phyloP scores from a whole-genome alignment of 225 moss, liverwort and hornwort genomes.

The Marchantia polymorpha region DNA sequence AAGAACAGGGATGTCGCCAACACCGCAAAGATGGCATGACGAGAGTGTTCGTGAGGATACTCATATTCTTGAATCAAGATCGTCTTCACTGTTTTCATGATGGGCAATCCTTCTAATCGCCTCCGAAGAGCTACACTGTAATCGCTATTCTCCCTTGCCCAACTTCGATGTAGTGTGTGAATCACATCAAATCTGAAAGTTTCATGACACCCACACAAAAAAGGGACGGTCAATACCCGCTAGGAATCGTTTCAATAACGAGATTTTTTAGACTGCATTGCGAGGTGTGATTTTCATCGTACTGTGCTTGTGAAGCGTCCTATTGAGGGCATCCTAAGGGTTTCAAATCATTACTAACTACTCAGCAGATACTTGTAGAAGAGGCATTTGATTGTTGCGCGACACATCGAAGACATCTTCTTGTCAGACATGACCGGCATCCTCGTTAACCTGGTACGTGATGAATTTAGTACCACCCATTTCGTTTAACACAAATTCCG shows the following conservation, averaged over 20 bases:
- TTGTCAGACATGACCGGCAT: too few species aligned
- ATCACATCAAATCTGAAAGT: background rate
- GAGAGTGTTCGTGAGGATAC: conserved; percentile 97
- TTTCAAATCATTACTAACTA: background rate
- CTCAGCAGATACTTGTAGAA: too few species aligned
- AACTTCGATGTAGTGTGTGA: background rate
- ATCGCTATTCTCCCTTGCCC: background rate
- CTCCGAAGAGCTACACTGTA: background rate
- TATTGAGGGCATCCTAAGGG: too few species aligned
- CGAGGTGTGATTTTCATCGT: too few species aligned
- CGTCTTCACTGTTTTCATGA: conserved; percentile 61
- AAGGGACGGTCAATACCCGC: background rate
- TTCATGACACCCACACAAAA: background rate
- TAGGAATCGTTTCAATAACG: too few species aligned
- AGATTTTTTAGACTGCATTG: too few species aligned
- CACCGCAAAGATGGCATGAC: conserved; percentile 94
- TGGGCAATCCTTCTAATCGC: background rate
- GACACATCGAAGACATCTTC: too few species aligned
- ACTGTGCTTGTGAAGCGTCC: too few species aligned
- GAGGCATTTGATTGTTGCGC: too few species aligned
- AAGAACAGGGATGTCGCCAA: conserved; percentile 82
- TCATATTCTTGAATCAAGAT: conserved; percentile 68
- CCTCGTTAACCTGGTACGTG: too few species aligned
- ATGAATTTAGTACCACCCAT: too few species aligned
- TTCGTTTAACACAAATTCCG: too few species aligned